phyloP scores from a whole-genome alignment of 2,329 filamentous ascomycete genomes.

The Neocatenulostroma microsporum region DNA sequence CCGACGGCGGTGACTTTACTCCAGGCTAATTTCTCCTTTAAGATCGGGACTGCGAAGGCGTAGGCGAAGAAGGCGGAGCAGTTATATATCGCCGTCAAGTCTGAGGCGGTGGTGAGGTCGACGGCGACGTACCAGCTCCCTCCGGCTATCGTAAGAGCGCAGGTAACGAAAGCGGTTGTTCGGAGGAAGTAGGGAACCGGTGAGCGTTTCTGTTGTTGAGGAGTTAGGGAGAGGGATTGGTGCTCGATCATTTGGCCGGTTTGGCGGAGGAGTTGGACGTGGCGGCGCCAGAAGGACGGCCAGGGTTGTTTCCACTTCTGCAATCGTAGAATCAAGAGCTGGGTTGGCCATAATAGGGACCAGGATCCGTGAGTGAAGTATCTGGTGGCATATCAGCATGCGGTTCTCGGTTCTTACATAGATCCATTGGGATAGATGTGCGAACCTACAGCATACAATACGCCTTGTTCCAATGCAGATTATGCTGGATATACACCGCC shows the following conservation, averaged over 20 bases:
- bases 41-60: constrained; percentile 83
- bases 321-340: constrained; percentile 70
- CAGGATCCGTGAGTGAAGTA: constrained; percentile 94
- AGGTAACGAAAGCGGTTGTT: constrained; percentile 75
- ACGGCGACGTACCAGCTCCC: constrained; percentile 95
- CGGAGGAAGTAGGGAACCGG: constrained; percentile 67
- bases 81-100: constrained; percentile 97
- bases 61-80: constrained; percentile 99
- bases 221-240: constrained; percentile 60
- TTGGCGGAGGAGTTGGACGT: constrained; percentile 54
- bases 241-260: constrained; percentile 81
- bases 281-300: constrained; percentile 74
- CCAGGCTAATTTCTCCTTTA: constrained; percentile 73
- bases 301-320: constrained; percentile 74
- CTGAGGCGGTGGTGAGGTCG: constrained; percentile 82
- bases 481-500: constrained; percentile 86
- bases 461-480: constrained; percentile 92
- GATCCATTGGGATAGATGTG: background rate
- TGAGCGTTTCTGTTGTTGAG: constrained; percentile 37
- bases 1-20: constrained; percentile 82
- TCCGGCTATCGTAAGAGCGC: constrained; percentile 78
- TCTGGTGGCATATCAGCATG: constrained; percentile 33
- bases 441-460: constrained; percentile 83
- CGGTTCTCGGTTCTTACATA: too few relatives aligned
- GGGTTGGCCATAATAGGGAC: constrained; percentile 78